Conservation (phyloP, 2,329 filamentous ascomycete genomes). For the Pseudopithomyces chartarum region DNA sequence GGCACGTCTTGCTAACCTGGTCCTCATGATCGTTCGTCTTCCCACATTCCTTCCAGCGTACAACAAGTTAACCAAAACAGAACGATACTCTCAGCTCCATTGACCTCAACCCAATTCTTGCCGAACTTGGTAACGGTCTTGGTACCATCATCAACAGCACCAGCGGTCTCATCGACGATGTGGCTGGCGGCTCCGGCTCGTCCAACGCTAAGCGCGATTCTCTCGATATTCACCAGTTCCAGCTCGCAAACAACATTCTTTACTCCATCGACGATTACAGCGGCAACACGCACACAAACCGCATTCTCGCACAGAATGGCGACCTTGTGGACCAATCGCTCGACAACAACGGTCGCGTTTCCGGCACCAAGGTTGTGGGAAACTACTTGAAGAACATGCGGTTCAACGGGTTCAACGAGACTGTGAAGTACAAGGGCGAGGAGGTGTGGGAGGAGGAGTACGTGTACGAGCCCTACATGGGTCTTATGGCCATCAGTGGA, state of each 20-base stretch:
- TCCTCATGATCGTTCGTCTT: conserved; percentile 57
- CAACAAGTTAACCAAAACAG: background rate
- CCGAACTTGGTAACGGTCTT: conserved; percentile 58
- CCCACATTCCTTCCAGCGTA: background rate
- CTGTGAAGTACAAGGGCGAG: conserved; percentile 47
- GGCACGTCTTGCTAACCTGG: conserved; percentile 64
- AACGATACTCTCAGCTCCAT: conserved; percentile 62
- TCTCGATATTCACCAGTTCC: conserved; percentile 47
- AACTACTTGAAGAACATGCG: conserved; percentile 59
- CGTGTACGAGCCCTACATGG: conserved; percentile 58
- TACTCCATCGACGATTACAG: conserved; percentile 66
- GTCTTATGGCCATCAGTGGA: conserved; percentile 49
- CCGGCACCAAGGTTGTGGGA: conserved; percentile 52
- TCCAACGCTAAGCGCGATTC: conserved; percentile 28
- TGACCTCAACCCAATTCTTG: conserved; percentile 65
- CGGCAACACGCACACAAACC: conserved; percentile 59
- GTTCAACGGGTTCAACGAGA: conserved; percentile 58
- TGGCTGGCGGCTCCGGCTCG: conserved; percentile 23
- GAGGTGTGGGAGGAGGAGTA: conserved; percentile 59
- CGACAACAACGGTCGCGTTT: conserved; percentile 59
- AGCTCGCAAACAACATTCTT: conserved; percentile 62
- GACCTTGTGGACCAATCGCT: conserved; percentile 60
- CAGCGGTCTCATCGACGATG: conserved; percentile 30
- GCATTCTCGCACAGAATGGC: conserved; percentile 61
- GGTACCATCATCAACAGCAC: conserved; percentile 53